phyloP scores from a whole-genome alignment of 2,329 filamentous ascomycete species.

The Pyricularia grisea region DNA sequence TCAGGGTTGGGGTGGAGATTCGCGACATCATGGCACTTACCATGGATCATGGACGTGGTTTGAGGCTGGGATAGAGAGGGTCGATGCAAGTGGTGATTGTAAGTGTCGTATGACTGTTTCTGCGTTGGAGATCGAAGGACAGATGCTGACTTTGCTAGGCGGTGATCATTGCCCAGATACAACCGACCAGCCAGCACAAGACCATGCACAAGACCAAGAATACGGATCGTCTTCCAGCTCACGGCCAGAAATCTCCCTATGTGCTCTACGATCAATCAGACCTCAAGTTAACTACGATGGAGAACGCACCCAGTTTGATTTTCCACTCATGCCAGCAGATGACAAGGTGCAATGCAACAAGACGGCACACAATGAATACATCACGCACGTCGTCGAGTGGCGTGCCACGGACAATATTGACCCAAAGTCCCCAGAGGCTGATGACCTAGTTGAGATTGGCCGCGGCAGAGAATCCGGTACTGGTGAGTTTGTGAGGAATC shows the following conservation, averaged over 20 bases:
- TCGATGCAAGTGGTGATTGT: slow-evolving; percentile 28
- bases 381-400: slow-evolving; percentile 43
- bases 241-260: not conserved
- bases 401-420: slow-evolving; percentile 36
- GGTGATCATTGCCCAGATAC: not conserved
- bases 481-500: slow-evolving; percentile 44
- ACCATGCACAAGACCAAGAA: not conserved
- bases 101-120: slow-evolving; percentile 4
- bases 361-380: slow-evolving; percentile 21
- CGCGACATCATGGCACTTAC: slow-evolving; percentile 27
- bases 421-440: slow-evolving; percentile 23
- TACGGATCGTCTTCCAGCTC: not conserved
- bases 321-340: not conserved
- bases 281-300: slow-evolving; percentile 16
- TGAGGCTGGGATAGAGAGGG: slow-evolving; percentile 49
- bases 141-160: not conserved
- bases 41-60: slow-evolving; percentile 51
- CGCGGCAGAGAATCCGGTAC: slow-evolving; percentile 40
- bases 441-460: slow-evolving; percentile 29
- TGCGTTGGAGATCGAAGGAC: not conserved
- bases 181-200: not conserved
- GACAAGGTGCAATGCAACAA: slow-evolving; percentile 38
- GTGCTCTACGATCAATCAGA: slow-evolving; percentile 23
- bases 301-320: not conserved
- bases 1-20: slow-evolving; percentile 43